A percentile compares a stretch with the other conserved stretches of the same genome.
Evolutionary conservation across 2,329 filamentous ascomycete species (phyloP).

Genomic region (Phyllachora maydis): DNA sequence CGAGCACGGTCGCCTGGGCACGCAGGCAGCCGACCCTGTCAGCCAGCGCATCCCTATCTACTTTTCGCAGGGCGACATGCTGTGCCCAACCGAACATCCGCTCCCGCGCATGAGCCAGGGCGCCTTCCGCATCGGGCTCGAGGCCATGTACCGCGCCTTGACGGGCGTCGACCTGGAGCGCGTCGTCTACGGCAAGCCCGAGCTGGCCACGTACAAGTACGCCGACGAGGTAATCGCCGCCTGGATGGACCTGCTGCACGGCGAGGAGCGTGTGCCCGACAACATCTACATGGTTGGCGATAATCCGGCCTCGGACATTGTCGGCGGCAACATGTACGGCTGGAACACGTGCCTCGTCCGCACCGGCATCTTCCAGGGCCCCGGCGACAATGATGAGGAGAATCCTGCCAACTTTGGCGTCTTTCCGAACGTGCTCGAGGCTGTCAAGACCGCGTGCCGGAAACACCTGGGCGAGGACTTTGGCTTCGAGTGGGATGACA

Average conservation of each 20-base stretch:
- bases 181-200: constrained; percentile 58
- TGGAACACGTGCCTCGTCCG: constrained; percentile 67
- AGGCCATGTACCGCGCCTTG: constrained; percentile 52
- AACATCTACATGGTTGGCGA: constrained; percentile 64
- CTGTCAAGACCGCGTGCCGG: constrained; percentile 43
- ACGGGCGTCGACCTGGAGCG: constrained; percentile 53
- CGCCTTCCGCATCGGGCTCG: constrained; percentile 53
- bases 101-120: constrained; percentile 52
- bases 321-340: constrained; percentile 62
- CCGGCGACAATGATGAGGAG: constrained; percentile 54
- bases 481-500: constrained; percentile 51
- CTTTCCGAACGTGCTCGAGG: constrained; percentile 52
- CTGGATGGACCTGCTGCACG: constrained; percentile 62
- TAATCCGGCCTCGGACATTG: constrained; percentile 54
- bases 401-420: constrained; percentile 63
- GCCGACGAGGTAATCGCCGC: constrained; percentile 51
- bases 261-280: constrained; percentile 44
- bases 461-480: constrained; percentile 58
- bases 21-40: constrained; percentile 43
- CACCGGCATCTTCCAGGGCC: constrained; percentile 61
- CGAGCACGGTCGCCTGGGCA: constrained; percentile 45
- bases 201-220: constrained; percentile 59
- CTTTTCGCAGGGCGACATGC: constrained; percentile 26
- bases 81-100: constrained; percentile 44
- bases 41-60: constrained; percentile 52